Base-by-base conservation (phyloP, 2,329 filamentous ascomycete species). In the Herpomyces periplanetae region DNA sequence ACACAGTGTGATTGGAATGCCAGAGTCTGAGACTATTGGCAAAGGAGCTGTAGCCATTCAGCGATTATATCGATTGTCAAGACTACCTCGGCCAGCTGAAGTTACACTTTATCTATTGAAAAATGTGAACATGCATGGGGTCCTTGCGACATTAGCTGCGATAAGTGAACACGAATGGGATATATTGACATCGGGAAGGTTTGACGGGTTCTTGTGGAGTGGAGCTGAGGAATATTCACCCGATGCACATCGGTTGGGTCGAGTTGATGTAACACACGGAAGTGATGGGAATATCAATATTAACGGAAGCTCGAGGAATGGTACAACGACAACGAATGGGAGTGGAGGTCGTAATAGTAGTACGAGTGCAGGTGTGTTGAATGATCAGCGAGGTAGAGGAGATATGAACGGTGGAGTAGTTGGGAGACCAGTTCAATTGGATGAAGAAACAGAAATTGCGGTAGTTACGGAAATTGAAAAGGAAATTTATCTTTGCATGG, bases 81-180 rank as follows among this genome's bases (percentile, higher is more conserved):
- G 52, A 11, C 45, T 51, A 2, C 75, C 75, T 1, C 59, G 75
- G 17, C 69, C 87, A 30, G 65, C 71, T 8, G 71, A 88, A 35
- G 58, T 60, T 4, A 66, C 65, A 6, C 58, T 80, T 28, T 88
- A 68, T 33, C 52, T 91, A 18, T 51, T 88, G 26, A 69, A 63
- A 34, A 63, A 88, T 34, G 58, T 60, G 0, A 46, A 53, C 6
- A 54, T 80, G 18, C 75, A 91, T 35, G 63, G 80, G 31, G 56
- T 87, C 13, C 53, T 91, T 3, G 59, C 68, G 15, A 87, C 75
- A 0, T 49, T 88, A 19, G 60, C 65, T 13, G 68, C 73, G 20
- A 80, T 91, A 28, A 80, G 63, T 32, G 53, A 59, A 17, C 64
- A 66, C n/a, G 75, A 91, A 37, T 91, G 75, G 75, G 75, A 88